Conservation (phyloP, 1,284 basidiomycete genomes). For the Fomitopsis betulina region DNA sequence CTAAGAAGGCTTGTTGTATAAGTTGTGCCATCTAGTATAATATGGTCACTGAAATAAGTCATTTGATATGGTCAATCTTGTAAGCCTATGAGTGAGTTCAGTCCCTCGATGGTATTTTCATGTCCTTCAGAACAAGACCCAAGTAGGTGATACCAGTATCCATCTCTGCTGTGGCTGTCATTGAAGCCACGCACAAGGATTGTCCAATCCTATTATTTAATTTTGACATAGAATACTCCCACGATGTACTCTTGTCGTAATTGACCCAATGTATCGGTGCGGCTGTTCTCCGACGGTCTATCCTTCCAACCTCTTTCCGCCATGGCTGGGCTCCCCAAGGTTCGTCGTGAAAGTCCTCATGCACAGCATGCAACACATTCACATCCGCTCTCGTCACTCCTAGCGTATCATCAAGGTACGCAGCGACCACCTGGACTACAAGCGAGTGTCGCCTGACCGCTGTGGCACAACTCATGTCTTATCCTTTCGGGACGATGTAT, state of each 20-base stretch:
- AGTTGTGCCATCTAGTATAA: too few species aligned
- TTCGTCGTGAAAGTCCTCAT: neutral
- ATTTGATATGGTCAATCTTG: too few species aligned
- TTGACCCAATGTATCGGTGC: neutral
- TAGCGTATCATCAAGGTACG: slow-evolving; percentile 57
- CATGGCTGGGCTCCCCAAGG: slow-evolving; percentile 14
- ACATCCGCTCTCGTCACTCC: slow-evolving; percentile 1
- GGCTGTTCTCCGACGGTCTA: neutral
- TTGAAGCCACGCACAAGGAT: too few species aligned
- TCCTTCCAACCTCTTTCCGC: neutral
- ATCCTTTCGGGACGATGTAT: slow-evolving; percentile 2
- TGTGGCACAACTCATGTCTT: slow-evolving; percentile 1
- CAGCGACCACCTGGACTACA: slow-evolving; percentile 4
- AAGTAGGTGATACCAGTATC: too few species aligned
- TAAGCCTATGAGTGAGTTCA: too few species aligned
- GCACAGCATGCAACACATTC: neutral
- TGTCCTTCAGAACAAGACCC: too few species aligned
- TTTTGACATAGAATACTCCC: too few species aligned
- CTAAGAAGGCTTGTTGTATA: neutral
- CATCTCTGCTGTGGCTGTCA: too few species aligned
- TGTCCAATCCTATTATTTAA: too few species aligned
- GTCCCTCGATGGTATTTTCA: too few species aligned
- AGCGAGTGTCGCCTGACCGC: slow-evolving; percentile 8
- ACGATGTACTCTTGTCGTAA: neutral
- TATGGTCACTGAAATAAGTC: too few species aligned